Percentiles rank a stretch among this genome's conserved stretches.
These are phyloP conservation scores for Leishmania tropica DNA, from an alignment of 208 protist species.

Conservation along the genomic window DNA sequence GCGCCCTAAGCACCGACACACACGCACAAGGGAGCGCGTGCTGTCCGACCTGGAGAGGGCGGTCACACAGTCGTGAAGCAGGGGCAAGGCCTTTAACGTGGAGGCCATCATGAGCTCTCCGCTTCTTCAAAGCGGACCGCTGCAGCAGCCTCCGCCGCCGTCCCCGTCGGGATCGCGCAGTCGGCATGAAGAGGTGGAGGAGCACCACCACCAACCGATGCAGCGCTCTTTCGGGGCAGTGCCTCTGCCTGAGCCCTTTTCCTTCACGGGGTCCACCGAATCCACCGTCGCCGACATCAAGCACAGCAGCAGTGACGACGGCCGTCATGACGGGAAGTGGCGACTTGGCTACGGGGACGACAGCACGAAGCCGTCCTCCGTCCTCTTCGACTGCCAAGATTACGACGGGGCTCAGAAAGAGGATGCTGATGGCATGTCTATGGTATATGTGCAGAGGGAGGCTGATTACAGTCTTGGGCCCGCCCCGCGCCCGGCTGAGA, in stretches of 20 bases:
- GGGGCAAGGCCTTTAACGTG: not conserved
- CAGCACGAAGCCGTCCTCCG: not conserved
- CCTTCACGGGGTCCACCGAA: not conserved
- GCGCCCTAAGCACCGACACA: not conserved
- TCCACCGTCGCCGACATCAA: not conserved
- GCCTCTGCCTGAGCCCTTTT: slow-evolving; percentile 18
- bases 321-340: not conserved
- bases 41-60: not conserved
- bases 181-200: slow-evolving; percentile 3
- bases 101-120: slow-evolving; percentile 6
- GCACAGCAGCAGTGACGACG: not conserved
- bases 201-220: not conserved
- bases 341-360: not conserved
- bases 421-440: not conserved
- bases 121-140: slow-evolving; percentile 8
- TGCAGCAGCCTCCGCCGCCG: slow-evolving; percentile 14
- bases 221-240: slow-evolving; percentile 5
- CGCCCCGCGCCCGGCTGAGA: not conserved
- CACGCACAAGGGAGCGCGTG: not conserved
- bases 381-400: not conserved
- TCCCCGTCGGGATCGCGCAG: slow-evolving; percentile 11
- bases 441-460: not conserved
- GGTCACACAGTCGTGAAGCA: not conserved
- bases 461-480: not conserved
- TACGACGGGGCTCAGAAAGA: not conserved